Evolutionary conservation across 208 protist species (phyloP), one percentile per base, ranked within the genome.

Genomic region (Wallacemonas collosoma): DNA sequence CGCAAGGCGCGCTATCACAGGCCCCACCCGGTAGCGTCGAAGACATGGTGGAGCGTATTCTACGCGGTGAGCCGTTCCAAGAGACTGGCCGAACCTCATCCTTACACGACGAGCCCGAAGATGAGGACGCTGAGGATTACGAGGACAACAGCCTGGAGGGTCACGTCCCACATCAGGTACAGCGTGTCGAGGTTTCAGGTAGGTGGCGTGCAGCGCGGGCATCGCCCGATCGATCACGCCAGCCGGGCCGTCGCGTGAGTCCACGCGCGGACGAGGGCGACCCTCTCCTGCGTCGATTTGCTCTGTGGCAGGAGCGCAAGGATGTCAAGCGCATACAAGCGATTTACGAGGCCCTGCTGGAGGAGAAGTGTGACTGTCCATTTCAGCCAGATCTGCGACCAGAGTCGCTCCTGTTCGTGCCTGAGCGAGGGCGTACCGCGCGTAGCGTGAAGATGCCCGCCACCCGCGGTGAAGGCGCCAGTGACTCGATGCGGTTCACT

Each of bases 301-400:
- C 63, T 36, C 62, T 89, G 35, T 93, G 88, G 88, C 72, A 90
- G 60, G 83, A 93, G 56, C 66, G 82, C 17, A 78, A 80, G 17
- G 88, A 93, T 7, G 82, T 81, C 53, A 83, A 82, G 70, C 82
- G 82, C 8, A 66, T 90, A 17, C 83, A 88, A 71, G 67, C 75
- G 6, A 70, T 93, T 11, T 93, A 93, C 72, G 82, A 90, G 17
- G 72, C 76, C 1, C 75, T 93, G 12, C 56, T 85, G 17, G 35
- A 72, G 47, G 88, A 93, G 64, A 80, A 87, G 14, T 72, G 67
- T 17, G 73, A 74, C 9, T 93, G 84, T 71, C 72, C 88, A 40
- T 93, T 93, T 68, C 67, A 79, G 50, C 85, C 88, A 14, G 47
- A 65, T 36, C 17, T 44, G 5, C 40, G 56, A 2, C 68, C 68